These are phyloP conservation scores for Russula brevipes DNA, from an alignment of 768 basidiomycete species.

Conservation along the genomic window DNA sequence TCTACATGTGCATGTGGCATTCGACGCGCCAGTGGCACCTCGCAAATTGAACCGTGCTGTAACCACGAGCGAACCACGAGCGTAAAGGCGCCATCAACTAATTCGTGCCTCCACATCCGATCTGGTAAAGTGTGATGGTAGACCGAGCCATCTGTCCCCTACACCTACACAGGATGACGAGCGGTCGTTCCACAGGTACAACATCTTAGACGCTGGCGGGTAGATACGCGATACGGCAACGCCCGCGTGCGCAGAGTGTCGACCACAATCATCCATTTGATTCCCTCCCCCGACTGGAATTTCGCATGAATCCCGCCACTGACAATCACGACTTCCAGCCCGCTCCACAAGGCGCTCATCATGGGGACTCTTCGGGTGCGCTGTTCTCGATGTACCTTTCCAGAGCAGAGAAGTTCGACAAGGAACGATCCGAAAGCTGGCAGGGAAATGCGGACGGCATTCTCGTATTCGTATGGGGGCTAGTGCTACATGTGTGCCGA, in stretches of 20 bases:
- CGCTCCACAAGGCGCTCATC: not conserved
- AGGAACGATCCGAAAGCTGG: slow-evolving; percentile 14
- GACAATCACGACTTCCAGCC: not conserved
- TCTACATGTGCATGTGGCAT: not conserved
- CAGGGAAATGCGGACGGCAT: slow-evolving; percentile 6
- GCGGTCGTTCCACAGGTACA: too few species aligned
- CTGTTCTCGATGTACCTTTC: slow-evolving; percentile 15
- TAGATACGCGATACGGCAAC: too few species aligned
- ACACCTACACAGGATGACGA: too few species aligned
- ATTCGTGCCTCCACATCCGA: too few species aligned
- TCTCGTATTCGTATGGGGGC: slow-evolving; percentile 8
- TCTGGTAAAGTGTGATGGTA: too few species aligned
- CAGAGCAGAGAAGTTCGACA: slow-evolving; percentile 11
- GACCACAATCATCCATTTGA: not conserved
- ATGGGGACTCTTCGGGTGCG: not conserved
- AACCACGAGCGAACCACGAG: not conserved
- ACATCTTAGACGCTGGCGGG: too few species aligned
- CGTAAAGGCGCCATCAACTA: too few species aligned
- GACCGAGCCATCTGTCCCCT: too few species aligned
- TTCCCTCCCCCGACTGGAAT: not conserved
- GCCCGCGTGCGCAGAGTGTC: not conserved
- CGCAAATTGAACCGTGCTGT: not conserved
- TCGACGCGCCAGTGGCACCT: not conserved
- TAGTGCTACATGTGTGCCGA: not conserved
- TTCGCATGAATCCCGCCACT: not conserved